Conservation (phyloP, 1,284 basidiomycete genomes). For the Stygiomarasmius scandens region DNA sequence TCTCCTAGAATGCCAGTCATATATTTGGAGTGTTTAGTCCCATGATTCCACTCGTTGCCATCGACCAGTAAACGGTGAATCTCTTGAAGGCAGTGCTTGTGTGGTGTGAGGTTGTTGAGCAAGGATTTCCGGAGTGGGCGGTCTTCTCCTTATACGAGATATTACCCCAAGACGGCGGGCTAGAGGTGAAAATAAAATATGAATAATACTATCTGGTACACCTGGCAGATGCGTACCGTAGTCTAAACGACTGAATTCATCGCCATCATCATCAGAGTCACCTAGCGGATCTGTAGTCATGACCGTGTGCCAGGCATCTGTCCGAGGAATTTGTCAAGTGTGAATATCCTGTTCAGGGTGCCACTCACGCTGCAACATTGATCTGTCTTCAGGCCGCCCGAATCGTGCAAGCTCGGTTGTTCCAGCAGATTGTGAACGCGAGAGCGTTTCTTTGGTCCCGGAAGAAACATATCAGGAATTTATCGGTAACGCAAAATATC, state of each 20-base stretch:
- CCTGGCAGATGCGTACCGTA: slow-evolving; percentile 50
- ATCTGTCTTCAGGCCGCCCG: slow-evolving; percentile 2
- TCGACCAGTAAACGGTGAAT: slow-evolving; percentile 14
- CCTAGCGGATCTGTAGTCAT: slow-evolving; percentile 63
- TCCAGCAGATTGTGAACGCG: neutral
- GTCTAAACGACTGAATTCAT: slow-evolving; percentile 64
- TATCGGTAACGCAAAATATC: neutral
- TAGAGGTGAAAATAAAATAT: slow-evolving; percentile 30
- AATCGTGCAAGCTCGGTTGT: neutral
- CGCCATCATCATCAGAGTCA: slow-evolving; percentile 72
- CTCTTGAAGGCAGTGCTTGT: slow-evolving; percentile 1
- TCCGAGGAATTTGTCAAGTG: neutral
- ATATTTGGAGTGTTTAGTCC: slow-evolving; percentile 27
- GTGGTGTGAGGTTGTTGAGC: neutral
- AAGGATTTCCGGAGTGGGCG: slow-evolving; percentile 38
- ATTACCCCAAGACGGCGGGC: slow-evolving; percentile 55
- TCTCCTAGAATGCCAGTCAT: neutral
- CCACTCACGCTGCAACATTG: slow-evolving; percentile 5
- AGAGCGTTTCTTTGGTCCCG: neutral
- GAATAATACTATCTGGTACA: neutral
- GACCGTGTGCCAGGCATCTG: slow-evolving; percentile 74
- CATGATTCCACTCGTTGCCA: slow-evolving; percentile 43
- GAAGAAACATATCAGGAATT: neutral
- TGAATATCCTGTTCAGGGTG: too few species aligned
- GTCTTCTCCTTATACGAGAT: slow-evolving; percentile 43